Evolutionary conservation across 2,329 filamentous ascomycete genomes (phyloP), one percentile per base, ranked within the genome.

Genomic region (Calonectria pteridis): DNA sequence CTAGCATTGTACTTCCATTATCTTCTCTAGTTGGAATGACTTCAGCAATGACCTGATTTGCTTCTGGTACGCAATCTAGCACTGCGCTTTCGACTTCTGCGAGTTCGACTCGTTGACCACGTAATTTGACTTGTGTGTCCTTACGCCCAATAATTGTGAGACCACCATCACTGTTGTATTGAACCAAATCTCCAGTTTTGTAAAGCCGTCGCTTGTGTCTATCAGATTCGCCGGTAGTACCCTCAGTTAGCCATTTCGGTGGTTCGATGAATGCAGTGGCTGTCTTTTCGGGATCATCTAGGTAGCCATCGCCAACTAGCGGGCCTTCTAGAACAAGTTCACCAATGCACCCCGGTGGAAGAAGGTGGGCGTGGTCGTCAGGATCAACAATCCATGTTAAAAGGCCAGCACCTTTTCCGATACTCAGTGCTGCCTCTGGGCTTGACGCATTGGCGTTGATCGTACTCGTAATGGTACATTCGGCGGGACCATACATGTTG

Each of bases 231-330:
- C 49, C 58, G 6, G 68, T 18, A 7, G 37, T 33, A 11, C 71
- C 68, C 18, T 63, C 46, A 14, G 70, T 16, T 0, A 76, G 28
- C 87, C 87, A 89, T 0, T 71, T 65, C 0, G 86, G 87, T 62
- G 84, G 81, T n/a, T 83, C 78, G 35, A 83, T 77, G n/a, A 83
- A 83, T 0, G 76, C 73, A 2, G 72, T 9, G 68, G 81, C 71
- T 83, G 87, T 84, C 28, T 68, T 72, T 6, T 62, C 71, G 29
- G 81, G 50, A 7, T 82, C 77, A 67, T 88, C 86, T 18, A 89
- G 79, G 69, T 91, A 91, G 37, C 88, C 88, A 35, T 84, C 81
- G 26, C 86, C 87, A 13, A 91, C 85, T 2, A 85, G 84, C 1
- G 88, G 88, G 0, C 86, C 86, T 59, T 84, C 84, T 40, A 87